Conservation (phyloP, 768 basidiomycete genomes). For the Hemileccinum rubropunctum region DNA sequence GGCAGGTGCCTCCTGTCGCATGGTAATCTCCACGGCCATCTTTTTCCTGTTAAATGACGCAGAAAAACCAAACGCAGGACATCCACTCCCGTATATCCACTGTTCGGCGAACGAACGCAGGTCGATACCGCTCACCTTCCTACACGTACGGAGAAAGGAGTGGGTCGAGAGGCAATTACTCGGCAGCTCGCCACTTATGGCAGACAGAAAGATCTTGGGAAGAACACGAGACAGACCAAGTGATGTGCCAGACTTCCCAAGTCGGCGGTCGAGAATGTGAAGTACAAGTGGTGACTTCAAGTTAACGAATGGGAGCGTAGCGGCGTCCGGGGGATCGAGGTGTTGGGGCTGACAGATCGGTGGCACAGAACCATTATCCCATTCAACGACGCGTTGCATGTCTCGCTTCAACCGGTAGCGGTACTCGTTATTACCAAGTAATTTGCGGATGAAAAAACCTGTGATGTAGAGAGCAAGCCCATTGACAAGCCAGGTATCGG, state of each 20-base stretch:
- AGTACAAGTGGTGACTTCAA: constrained; percentile 95
- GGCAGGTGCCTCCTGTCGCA: constrained; percentile 87
- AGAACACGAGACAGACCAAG: constrained; percentile 92
- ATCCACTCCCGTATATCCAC: constrained; percentile 98
- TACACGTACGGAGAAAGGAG: constrained; percentile 84
- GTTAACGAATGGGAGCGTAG: constrained; percentile 83
- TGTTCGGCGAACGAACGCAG: constrained; percentile 92
- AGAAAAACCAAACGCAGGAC: constrained; percentile 85
- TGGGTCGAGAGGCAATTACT: constrained; percentile 88
- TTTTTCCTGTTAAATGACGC: constrained; percentile 96
- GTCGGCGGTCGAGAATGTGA: constrained; percentile 89
- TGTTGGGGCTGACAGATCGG: constrained; percentile 92
- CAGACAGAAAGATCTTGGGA: constrained; percentile 92
- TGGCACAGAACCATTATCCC: constrained; percentile 85
- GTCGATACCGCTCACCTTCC: constrained; percentile 92
- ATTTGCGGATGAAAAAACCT: constrained; percentile 78
- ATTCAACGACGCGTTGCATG: constrained; percentile 86
- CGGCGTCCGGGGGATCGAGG: constrained; percentile 79
- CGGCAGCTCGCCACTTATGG: constrained; percentile 85
- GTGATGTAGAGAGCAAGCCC: constrained; percentile 91
- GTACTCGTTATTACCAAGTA: constrained; percentile 96
- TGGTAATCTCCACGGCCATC: constrained; percentile 95
- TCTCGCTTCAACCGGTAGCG: constrained; percentile 94
- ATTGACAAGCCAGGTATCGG: constrained; percentile 96
- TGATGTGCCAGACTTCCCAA: constrained; percentile 94